A percentile compares a stretch with the other conserved stretches of the same genome.
Evolutionary conservation across 2,329 filamentous ascomycete species (phyloP).

Genomic region (Arthrocladium fulminans): DNA sequence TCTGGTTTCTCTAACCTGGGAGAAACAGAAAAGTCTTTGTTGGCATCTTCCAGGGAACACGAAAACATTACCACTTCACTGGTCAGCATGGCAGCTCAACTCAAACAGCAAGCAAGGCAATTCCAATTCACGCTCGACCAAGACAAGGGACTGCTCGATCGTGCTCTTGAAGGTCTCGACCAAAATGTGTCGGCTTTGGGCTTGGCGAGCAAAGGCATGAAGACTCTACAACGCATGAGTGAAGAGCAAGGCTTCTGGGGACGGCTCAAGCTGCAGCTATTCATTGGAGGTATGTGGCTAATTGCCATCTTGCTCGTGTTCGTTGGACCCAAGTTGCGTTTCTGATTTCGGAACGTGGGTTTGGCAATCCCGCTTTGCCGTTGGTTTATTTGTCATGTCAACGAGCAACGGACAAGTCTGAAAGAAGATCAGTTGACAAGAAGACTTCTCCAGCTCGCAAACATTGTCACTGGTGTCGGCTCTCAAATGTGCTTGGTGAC

Average conservation of each 20-base stretch:
- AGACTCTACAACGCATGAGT: conserved; percentile 65
- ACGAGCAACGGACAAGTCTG: background rate
- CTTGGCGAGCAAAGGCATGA: conserved; percentile 67
- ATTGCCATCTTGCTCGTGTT: conserved; percentile 70
- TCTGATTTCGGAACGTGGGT: conserved; percentile 40
- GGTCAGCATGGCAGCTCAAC: conserved; percentile 61
- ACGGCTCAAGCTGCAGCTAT: conserved; percentile 70
- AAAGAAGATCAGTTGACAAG: background rate
- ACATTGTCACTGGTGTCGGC: background rate
- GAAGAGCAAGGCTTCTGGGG: conserved; percentile 86
- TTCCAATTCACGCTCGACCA: conserved; percentile 21
- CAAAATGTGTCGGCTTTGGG: conserved; percentile 69
- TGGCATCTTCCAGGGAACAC: conserved; percentile 71
- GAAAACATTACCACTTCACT: conserved; percentile 73
- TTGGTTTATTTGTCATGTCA: background rate
- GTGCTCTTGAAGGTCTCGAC: conserved; percentile 66
- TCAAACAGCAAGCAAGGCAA: conserved; percentile 20
- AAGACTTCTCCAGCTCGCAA: background rate
- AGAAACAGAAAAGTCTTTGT: conserved; percentile 62
- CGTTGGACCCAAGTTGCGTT: conserved; percentile 77
- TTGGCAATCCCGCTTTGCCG: background rate
- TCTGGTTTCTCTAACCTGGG: conserved; percentile 25
- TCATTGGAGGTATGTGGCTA: conserved; percentile 77
- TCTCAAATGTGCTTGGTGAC: too few relatives aligned
- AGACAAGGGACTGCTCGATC: conserved; percentile 60